Evolutionary conservation across 1,284 basidiomycete species (phyloP), one percentile per base, ranked within the genome.

Genomic region (Rhodotorula glutinis): DNA sequence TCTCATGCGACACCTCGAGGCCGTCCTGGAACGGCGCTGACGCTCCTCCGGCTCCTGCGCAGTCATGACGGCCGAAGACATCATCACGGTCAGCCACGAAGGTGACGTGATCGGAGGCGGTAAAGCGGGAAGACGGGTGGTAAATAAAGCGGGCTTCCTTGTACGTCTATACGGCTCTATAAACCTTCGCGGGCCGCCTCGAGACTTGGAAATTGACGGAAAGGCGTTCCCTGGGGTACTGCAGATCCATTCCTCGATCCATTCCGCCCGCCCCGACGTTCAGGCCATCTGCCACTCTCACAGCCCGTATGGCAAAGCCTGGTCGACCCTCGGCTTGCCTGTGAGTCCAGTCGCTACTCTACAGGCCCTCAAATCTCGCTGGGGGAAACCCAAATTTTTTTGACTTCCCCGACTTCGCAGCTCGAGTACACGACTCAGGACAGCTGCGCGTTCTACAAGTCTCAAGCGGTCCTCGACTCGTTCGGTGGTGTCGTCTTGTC

Each of bases 211-310:
- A n/a, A n/a, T n/a, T n/a, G n/a, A n/a, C n/a, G n/a, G n/a, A n/a
- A n/a, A 21, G 9, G 30, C 52, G 17, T 16, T 21, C 27, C 13
- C 52, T 4, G 27, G 29, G 11, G 19, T 29, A 8, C 52, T n/a
- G 52, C 54, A 56, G n/a, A 57, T 59, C 38, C 57, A 59, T 38
- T 29, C 33, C 21, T 38, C 46, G 16, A 40, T 58, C 46, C 73
- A 72, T 60, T 52, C 46, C 40, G 82, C 84, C 5, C 83, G 86
- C 29, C 85, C 85, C 0, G 86, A 88, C 73, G 81, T 87, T 25
- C 73, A 84, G 44, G 86, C 86, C 49, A 85, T 85, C 8, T 86
- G 86, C 9, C 87, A 88, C 77, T 84, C 83, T 25, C 86, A 88
- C 76, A 84, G 83, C 8, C 78, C 84, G 33, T 80, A 84, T 74